These are phyloP conservation scores for Ochromonas danica DNA, from an alignment of 108 stramenopile genomes.

Conservation along the genomic window DNA sequence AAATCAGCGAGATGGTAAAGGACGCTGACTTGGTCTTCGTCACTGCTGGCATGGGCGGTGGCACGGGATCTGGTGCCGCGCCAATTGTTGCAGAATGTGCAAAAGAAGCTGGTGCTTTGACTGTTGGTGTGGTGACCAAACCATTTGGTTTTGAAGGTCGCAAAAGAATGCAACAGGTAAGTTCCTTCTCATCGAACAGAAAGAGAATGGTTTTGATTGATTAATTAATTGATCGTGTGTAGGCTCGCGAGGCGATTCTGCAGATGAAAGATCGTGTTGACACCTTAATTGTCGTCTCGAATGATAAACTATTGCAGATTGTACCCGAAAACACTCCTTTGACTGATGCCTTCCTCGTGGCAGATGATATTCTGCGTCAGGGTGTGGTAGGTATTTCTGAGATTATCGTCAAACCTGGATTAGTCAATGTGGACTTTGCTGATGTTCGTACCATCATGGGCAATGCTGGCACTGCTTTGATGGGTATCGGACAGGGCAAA, in stretches of 20 bases:
- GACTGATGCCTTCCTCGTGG: constrained; percentile 72
- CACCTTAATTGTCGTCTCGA: constrained; percentile 73
- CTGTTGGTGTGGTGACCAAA: constrained; percentile 75
- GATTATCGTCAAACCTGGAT: constrained; percentile 72
- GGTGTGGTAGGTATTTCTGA: constrained; percentile 76
- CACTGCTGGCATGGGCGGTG: constrained; percentile 78
- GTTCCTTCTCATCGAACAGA: not conserved
- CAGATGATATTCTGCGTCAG: constrained; percentile 72
- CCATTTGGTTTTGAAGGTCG: constrained; percentile 75
- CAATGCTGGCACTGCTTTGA: constrained; percentile 70
- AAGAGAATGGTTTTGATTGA: not conserved
- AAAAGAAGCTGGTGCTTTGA: constrained; percentile 61
- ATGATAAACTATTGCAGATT: constrained; percentile 70
- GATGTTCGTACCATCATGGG: constrained; percentile 71
- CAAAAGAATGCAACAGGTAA: constrained; percentile 49
- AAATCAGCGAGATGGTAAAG: constrained; percentile 54
- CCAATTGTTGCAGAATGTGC: constrained; percentile 64
- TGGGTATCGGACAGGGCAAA: constrained; percentile 69
- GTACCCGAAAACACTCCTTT: constrained; percentile 72
- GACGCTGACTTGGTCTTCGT: constrained; percentile 73
- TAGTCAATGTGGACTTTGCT: constrained; percentile 77
- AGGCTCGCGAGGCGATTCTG: constrained; percentile 64
- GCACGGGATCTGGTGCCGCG: constrained; percentile 72
- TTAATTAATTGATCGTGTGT: constrained; percentile 19
- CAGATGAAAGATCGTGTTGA: constrained; percentile 62